Evolutionary conservation across 2,329 filamentous ascomycete species (phyloP), one percentile per base, ranked within the genome.

Genomic region (Annulohypoxylon truncatum): DNA sequence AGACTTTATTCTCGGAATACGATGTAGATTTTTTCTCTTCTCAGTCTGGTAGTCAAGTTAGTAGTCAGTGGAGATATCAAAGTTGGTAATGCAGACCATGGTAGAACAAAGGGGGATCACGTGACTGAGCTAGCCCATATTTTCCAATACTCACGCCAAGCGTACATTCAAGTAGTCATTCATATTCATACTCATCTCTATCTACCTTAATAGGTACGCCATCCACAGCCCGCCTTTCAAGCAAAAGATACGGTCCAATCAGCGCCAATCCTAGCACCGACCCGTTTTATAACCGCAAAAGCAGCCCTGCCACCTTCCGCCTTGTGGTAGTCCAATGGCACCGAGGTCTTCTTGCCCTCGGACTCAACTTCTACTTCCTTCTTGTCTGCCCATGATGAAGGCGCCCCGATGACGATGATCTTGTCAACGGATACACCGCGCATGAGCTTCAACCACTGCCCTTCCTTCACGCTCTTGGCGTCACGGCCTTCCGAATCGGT

Each of bases 351-450:
- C 74, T 83, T 82, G 48, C 85, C 86, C 60, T 82, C 84, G 29
- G 82, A 82, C 76, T 83, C 82, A 56, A 87, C 85, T 73, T 78
- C 85, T 1, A 89, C 90, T 69, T 83, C 84, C 68, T 80, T 83
- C 81, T 88, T 90, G 51, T 81, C 82, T 67, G 86, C 86, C 94
- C 94, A 97, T 18, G 82, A 80, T 31, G 85, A 82, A 0, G 93
- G 92, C 2, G 92, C 93, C 46, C 92, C 93, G 18, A 98, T 89
- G 51, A 99, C 74, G 48, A 98, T 84, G 59, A 98, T 86, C 80
- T 91, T 94, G 82, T 97, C 94, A 0, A 98, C 89, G 6, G 85
- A 82, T 2, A 98, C 93, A 46, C 87, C 84, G 28, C 86, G 84
- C 91, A 97, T 96, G 4, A 81, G 84, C 84, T 95, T 92, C 67